Conservation (phyloP, 345 rosid species). For the Eucalyptus viminalis region DNA sequence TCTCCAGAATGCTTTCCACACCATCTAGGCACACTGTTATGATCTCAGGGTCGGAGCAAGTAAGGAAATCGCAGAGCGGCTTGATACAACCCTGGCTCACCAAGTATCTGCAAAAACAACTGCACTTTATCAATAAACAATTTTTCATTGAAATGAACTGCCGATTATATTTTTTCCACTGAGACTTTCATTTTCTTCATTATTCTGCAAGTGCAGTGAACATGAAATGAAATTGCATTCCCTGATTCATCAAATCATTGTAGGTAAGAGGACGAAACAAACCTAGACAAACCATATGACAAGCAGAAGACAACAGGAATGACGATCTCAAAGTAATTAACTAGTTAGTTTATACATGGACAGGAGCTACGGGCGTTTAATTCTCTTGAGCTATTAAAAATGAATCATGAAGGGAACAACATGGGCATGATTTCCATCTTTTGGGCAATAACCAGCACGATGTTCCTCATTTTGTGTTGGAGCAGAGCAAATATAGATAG, state of each 20-base stretch:
- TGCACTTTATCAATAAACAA: not conserved
- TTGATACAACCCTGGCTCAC: slow-evolving; percentile 30
- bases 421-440: not conserved
- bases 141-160: not conserved
- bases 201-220: not conserved
- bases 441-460: not conserved
- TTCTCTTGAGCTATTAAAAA: not conserved
- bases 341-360: not conserved
- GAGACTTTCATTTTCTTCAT: not conserved
- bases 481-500: not conserved
- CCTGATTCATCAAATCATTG: not conserved
- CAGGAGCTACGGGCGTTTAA: not conserved
- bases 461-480: not conserved
- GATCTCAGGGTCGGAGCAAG: slow-evolving; percentile 12
- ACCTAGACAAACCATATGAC: not conserved
- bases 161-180: not conserved
- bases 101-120: slow-evolving; percentile 5
- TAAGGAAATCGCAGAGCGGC: slow-evolving; percentile 23
- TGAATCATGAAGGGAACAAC: not conserved
- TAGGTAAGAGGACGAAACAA: not conserved
- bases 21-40: slow-evolving; percentile 23
- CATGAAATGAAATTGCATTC: not conserved
- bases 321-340: not conserved
- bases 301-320: not conserved
- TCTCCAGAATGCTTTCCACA: slow-evolving; percentile 22